phyloP scores from a whole-genome alignment of 441 rosid species.

The Brassica hybrid region DNA sequence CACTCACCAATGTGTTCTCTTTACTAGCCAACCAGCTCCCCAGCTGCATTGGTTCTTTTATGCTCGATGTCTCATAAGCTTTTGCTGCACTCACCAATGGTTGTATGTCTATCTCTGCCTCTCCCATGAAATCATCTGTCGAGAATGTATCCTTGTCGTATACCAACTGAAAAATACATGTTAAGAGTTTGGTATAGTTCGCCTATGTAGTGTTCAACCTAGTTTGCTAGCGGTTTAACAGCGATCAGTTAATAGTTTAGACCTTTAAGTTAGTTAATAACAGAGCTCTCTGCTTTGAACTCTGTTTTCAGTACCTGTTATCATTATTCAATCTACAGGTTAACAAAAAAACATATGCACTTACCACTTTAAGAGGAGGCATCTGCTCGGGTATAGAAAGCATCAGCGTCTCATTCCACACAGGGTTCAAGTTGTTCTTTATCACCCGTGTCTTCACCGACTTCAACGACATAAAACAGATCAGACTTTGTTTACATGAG shows the following conservation, averaged over 20 bases:
- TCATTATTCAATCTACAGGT: too few relatives aligned
- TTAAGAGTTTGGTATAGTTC: too few relatives aligned
- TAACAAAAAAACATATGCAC: conserved; percentile 6
- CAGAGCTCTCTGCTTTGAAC: conserved; percentile 1
- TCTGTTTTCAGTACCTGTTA: not conserved
- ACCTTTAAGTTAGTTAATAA: not conserved
- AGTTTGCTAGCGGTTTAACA: not conserved
- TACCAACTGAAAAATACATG: too few relatives aligned
- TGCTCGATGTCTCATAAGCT: conserved; percentile 69
- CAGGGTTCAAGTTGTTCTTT: conserved; percentile 95
- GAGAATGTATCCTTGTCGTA: too few relatives aligned
- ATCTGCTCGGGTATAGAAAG: conserved; percentile 87
- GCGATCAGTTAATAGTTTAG: not conserved
- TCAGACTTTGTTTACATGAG: conserved; percentile 2
- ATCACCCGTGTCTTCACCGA: conserved; percentile 90
- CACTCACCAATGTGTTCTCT: conserved; percentile 74
- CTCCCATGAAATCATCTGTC: conserved; percentile 52
- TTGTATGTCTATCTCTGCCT: conserved; percentile 93
- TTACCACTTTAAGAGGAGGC: conserved; percentile 93
- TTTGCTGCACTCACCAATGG: conserved; percentile 83
- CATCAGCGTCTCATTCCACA: conserved; percentile 97
- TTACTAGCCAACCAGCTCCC: conserved; percentile 82
- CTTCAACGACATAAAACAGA: conserved; percentile 48
- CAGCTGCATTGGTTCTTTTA: conserved; percentile 64
- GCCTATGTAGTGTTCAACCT: not conserved